These are phyloP conservation scores for Mycena belliarum DNA, from an alignment of 768 basidiomycete species.

Conservation along the genomic window DNA sequence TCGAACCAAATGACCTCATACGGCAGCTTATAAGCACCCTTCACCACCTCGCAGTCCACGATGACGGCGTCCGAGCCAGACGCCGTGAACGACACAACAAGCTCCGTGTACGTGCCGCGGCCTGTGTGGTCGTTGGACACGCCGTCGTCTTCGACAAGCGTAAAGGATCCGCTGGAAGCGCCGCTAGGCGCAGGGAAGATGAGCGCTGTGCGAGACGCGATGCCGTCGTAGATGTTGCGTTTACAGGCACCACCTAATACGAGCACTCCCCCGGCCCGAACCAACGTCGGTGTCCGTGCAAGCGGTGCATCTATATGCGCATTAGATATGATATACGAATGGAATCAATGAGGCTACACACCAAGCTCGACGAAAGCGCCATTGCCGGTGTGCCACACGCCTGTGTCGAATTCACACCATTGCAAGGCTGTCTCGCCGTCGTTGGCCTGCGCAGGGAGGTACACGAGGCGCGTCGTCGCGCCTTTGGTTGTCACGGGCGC, in stretches of 20 bases:
- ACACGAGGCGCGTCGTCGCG: constrained; percentile 19
- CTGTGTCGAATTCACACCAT: constrained; percentile 23
- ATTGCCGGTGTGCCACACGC: constrained; percentile 20
- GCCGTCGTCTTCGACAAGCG: constrained; percentile 22
- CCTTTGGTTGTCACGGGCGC: constrained; percentile 21
- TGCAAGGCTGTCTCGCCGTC: constrained; percentile 14
- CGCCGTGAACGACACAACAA: constrained; percentile 16
- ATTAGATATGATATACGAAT: background rate
- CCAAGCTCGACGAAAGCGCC: constrained; percentile 18
- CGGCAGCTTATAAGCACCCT: constrained; percentile 14
- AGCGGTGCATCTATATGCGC: constrained; percentile 11
- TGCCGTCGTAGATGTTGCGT: constrained; percentile 23
- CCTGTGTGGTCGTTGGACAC: constrained; percentile 19
- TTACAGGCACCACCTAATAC: constrained; percentile 17
- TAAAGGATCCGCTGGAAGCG: constrained; percentile 14
- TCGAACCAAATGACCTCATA: constrained; percentile 22
- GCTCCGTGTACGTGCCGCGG: constrained; percentile 16
- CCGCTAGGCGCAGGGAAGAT: constrained; percentile 18
- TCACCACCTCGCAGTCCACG: constrained; percentile 17
- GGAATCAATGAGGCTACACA: background rate
- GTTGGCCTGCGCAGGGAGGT: constrained; percentile 19
- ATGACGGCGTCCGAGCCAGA: background rate
- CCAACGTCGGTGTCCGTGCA: constrained; percentile 15
- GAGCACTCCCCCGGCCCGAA: constrained; percentile 13
- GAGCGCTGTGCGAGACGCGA: constrained; percentile 17